Base-by-base conservation (phyloP, 768 basidiomycete species). In the Thelephora ganbajun region DNA sequence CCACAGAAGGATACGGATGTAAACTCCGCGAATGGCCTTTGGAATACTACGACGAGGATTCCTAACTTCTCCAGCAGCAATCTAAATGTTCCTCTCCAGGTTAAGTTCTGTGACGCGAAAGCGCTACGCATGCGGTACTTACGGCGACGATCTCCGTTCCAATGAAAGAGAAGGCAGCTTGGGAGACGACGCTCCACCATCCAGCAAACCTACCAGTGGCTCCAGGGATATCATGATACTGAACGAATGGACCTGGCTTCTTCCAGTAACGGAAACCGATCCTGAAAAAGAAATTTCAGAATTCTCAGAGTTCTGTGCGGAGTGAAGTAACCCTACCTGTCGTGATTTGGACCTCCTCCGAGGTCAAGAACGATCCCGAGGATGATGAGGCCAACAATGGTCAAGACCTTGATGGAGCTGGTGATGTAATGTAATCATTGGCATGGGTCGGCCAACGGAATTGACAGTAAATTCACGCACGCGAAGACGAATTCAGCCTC, bases 141-240 rank as follows among this genome's bases (percentile, higher is more conserved):
- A 86, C 82, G 23, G 87, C 89, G 36, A 94, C 90, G 58, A 94
- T 91, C 63, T 97, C 93, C 5, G 90, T 92, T 13, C 92, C 93
- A 50, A 92, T 90, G 62, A 73, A 93, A 11, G 88, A 90, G 70
- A 93, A 96, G 12, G 88, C 90, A 3, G 93, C 93, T 54, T 92
- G 83, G 6, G 80, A 79, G 65, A 94, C 66, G 49, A 82, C 81
- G 0, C 75, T 62, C 72, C 74, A 80, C 65, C 70, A 79, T 19
- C 74, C 82, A 16, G 80, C 71, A 73, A 97, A 96, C 20, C 69
- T 76, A 7, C 91, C 92, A 54, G 74, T 76, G 2, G 73, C 51
- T 3, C 93, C 93, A 3, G 56, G 5, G 18, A 89, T 86, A 3
- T 61, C 68, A 11, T 68, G 11, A 56, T 65, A 87, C 57, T 94